Evolutionary conservation across 495 filamentous ascomycete species (phyloP).

Genomic region (Achaetomiella virescens): DNA sequence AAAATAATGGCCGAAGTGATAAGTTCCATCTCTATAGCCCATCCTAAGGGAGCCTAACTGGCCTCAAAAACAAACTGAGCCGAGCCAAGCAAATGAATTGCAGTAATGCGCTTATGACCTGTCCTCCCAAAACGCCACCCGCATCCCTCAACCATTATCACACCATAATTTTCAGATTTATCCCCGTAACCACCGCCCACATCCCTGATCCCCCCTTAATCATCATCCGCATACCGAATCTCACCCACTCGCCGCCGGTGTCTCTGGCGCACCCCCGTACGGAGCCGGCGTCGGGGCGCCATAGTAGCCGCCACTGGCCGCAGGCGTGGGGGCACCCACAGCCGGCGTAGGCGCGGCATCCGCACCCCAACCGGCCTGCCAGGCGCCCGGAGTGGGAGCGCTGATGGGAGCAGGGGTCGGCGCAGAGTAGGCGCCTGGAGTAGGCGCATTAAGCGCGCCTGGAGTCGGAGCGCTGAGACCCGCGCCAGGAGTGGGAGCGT

Average conservation of each 20-base stretch:
- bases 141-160: neutral
- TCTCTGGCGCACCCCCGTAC: constrained; percentile 63
- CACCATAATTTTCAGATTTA: neutral
- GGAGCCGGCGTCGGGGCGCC: constrained; percentile 74
- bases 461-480: constrained; percentile 65
- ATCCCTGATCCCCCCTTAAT: constrained; percentile 18
- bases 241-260: constrained; percentile 64
- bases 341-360: constrained; percentile 56
- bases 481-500: constrained; percentile 74
- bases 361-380: constrained; percentile 50
- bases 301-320: constrained; percentile 50
- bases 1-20: no score
- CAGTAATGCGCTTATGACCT: no score
- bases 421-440: constrained; percentile 65
- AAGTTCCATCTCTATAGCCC: no score
- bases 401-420: constrained; percentile 60
- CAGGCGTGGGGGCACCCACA: constrained; percentile 67
- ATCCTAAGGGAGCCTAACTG: no score
- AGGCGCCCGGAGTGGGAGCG: constrained; percentile 68
- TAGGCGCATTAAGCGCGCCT: constrained; percentile 66
- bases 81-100: neutral
- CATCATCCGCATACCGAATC: constrained; percentile 50
- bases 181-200: neutral
- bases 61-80: no score
- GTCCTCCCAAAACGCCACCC: constrained; percentile 1